Conservation (phyloP, 1,284 basidiomycete species). For the Anthracocystis walkeri region DNA sequence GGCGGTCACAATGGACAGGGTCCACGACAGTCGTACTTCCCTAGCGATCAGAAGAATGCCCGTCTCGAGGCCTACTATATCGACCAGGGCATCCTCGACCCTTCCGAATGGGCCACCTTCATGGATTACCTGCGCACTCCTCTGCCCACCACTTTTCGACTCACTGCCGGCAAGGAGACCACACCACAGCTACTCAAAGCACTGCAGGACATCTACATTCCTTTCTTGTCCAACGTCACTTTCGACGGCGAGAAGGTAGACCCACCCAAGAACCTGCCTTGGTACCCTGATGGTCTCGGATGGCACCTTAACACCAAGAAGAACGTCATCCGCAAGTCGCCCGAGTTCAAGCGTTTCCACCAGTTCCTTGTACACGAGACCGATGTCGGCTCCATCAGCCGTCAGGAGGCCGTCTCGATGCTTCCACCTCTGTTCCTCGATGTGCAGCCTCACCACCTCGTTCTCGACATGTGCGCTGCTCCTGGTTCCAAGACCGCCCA, state of each 20-base stretch:
- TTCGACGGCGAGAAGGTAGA: conserved; percentile 78
- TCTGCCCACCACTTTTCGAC: conserved; percentile 92
- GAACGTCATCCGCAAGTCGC: conserved; percentile 85
- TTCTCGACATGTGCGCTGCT: conserved; percentile 97
- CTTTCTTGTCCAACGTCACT: conserved; percentile 78
- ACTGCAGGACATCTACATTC: conserved; percentile 76
- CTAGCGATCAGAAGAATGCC: conserved; percentile 46
- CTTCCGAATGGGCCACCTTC: conserved; percentile 81
- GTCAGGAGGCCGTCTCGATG: conserved; percentile 99
- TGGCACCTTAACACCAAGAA: conserved; percentile 97
- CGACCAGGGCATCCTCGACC: conserved; percentile 63
- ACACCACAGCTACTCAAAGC: conserved; percentile 62
- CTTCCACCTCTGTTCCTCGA: conserved; percentile 94
- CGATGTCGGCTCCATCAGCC: conserved; percentile 94
- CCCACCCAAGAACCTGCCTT: conserved; percentile 86
- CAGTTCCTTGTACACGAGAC: conserved; percentile 97
- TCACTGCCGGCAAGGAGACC: conserved; percentile 73
- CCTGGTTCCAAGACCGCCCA: conserved; percentile 98
- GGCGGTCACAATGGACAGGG: conserved; percentile 25
- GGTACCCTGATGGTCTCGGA: conserved; percentile 93
- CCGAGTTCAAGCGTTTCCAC: conserved; percentile 96
- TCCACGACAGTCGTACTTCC: conserved; percentile 21
- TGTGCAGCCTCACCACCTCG: conserved; percentile 74
- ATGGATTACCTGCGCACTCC: conserved; percentile 78
- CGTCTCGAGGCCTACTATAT: conserved; percentile 66